Conservation (phyloP, 192 early-diverging fungal species). For the Coemansia sp. region DNA sequence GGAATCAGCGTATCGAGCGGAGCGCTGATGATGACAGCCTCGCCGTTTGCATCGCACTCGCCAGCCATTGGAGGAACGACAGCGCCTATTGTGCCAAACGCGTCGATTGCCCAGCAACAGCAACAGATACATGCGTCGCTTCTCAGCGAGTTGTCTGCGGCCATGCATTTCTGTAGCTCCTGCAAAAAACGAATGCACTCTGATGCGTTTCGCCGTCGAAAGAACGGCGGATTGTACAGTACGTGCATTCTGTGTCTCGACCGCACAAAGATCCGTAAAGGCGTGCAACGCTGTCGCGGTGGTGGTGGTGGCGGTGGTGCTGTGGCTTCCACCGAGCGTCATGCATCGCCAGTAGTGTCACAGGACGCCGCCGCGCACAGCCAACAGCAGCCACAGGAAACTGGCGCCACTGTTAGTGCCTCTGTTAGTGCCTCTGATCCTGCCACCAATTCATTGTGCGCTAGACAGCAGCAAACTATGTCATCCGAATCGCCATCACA, state of each 20-base stretch:
- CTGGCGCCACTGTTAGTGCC: not conserved
- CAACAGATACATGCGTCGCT: not conserved
- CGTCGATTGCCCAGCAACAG: not conserved
- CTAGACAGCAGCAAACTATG: not conserved
- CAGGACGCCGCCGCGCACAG: not conserved
- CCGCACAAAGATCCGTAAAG: slow-evolving; percentile 27
- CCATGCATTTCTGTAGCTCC: slow-evolving; percentile 34
- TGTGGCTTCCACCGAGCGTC: slow-evolving; percentile 1
- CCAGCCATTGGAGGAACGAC: slow-evolving; percentile 10
- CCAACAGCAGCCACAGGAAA: slow-evolving; percentile 1
- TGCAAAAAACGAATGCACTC: slow-evolving; percentile 35
- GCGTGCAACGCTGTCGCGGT: not conserved
- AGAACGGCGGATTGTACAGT: slow-evolving; percentile 36
- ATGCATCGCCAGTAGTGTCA: not conserved
- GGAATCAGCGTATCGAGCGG: not conserved
- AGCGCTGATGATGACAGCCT: slow-evolving; percentile 6
- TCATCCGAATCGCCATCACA: slow-evolving; percentile 2
- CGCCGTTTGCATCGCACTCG: slow-evolving; percentile 17
- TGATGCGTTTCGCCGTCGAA: slow-evolving; percentile 24
- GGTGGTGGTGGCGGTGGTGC: slow-evolving; percentile 3
- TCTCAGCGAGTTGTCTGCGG: not conserved
- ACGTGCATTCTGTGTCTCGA: slow-evolving; percentile 29
- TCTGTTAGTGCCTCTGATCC: not conserved
- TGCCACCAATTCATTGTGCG: slow-evolving; percentile 4
- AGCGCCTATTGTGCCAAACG: not conserved